Evolutionary conservation across 306 rosid genomes (phyloP), one percentile per base, ranked within the genome.

Genomic region (Albizia julibrissin): DNA sequence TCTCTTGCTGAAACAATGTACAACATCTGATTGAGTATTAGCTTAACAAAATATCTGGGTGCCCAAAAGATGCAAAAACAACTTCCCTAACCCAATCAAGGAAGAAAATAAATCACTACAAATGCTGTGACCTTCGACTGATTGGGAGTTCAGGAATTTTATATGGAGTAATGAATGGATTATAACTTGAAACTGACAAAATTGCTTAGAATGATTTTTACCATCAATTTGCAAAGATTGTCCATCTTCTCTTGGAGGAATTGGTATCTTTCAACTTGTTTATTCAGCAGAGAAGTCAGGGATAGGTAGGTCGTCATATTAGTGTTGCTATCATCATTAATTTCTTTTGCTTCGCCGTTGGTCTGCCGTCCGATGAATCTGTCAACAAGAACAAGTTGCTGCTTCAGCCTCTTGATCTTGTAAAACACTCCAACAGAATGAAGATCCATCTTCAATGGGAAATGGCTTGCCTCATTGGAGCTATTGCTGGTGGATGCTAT

Each of bases 361-460:
- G 85, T 89, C 73, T 84, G 87, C 84, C 79, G 83, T 71, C 90
- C 94, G 21, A 82, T 62, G 79, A 91, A 81, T 64, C 89, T 91
- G 82, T 91, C 94, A 1, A 89, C 88, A 88, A 91, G 78, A 73
- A 86, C 46, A 81, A 91, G 91, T 65, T 91, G 92, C 59, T 91
- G 94, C 80, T 87, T 91, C 31, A 91, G 84, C 84, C 94, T 87
- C 81, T 91, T 91, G 83, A 91, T 87, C 62, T 70, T 70, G 75
- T 70, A 70, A 43, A 27, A 70, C 27, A 70, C 56, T 42, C 37
- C 75, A 70, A 70, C 37, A 70, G 75, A 37, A 70, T 70, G 56
- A 22, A 43, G 75, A 70, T 70, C 75, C 75, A 70, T 70, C 37
- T 70, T 70, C 75, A n/a, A 22, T 14, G 10, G 86, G 59, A 90